Conservation (phyloP, 2,329 filamentous ascomycete genomes). For the Colletotrichum agaves region DNA sequence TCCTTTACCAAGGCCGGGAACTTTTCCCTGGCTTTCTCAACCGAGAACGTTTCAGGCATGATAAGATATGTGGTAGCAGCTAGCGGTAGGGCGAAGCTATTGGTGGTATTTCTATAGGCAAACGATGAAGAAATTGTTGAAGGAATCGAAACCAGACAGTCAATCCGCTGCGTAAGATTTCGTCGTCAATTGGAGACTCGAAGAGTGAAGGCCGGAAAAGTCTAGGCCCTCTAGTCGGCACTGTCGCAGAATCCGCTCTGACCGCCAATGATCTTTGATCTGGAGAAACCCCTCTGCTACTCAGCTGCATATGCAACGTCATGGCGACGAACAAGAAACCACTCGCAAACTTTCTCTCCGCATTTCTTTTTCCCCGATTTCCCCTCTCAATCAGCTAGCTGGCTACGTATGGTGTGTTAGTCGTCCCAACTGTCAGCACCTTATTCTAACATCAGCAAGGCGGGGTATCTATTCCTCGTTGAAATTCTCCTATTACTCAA, state of each 20-base stretch:
- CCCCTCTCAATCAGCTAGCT: not conserved
- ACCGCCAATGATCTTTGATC: not conserved
- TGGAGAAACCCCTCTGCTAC: not conserved
- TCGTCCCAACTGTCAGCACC: no score
- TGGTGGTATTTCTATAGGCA: no score
- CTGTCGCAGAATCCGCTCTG: constrained; percentile 15
- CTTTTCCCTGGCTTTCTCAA: constrained; percentile 63
- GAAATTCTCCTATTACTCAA: no score
- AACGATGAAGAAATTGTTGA: no score
- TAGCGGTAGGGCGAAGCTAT: no score
- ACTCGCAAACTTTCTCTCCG: not conserved
- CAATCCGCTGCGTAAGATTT: no score
- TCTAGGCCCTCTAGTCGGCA: not conserved
- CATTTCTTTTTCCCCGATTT: not conserved
- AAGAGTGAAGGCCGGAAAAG: not conserved
- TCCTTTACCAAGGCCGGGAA: constrained; percentile 76
- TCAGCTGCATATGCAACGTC: constrained; percentile 1
- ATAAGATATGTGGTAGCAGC: no score
- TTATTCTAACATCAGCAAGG: no score
- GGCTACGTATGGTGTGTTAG: no score
- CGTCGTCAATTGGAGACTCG: not conserved
- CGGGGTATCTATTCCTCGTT: no score
- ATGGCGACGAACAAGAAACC: not conserved
- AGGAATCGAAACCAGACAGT: no score
- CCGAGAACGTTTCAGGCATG: constrained; percentile 1